A percentile compares a stretch with the other conserved stretches of the same genome.
These are phyloP conservation scores for Thalia dealbata DNA, from an alignment of 176 grass and related monocot species.

Conservation along the genomic window DNA sequence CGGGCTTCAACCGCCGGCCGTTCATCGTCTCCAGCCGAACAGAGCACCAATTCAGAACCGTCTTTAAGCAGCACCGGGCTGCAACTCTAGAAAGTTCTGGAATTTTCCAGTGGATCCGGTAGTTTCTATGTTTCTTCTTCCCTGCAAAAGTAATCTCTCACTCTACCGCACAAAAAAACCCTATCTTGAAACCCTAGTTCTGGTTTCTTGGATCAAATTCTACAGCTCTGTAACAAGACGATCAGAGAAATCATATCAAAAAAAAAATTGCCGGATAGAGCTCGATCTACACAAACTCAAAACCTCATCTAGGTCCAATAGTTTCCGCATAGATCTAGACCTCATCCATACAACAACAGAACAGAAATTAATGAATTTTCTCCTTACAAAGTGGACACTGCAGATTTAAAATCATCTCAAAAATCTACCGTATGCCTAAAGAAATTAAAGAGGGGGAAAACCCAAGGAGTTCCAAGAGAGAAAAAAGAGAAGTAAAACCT, in stretches of 20 bases:
- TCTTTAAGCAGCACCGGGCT: not conserved
- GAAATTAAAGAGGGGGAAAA: not conserved
- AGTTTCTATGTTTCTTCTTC: not conserved
- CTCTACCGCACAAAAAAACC: not conserved
- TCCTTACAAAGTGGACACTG: not conserved
- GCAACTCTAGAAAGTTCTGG: not conserved
- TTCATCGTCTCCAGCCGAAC: not conserved
- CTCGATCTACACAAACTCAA: not conserved
- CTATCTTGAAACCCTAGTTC: conserved; percentile 5
- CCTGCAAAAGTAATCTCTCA: not conserved
- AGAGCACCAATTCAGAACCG: not conserved
- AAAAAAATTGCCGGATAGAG: not conserved
- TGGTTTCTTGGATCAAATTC: not conserved
- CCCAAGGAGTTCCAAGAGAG: not conserved
- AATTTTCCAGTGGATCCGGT: not conserved
- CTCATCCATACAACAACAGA: not conserved
- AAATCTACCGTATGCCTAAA: not conserved
- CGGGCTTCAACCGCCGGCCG: not conserved
- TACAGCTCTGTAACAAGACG: not conserved
- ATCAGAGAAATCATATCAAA: not conserved
- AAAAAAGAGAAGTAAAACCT: not conserved
- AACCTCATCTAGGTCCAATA: not conserved
- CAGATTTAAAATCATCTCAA: not conserved
- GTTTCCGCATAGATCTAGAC: not conserved
- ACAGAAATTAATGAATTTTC: too few relatives aligned